Base-by-base conservation (phyloP, 78 protist species). In the Emiliania huxleyi region DNA sequence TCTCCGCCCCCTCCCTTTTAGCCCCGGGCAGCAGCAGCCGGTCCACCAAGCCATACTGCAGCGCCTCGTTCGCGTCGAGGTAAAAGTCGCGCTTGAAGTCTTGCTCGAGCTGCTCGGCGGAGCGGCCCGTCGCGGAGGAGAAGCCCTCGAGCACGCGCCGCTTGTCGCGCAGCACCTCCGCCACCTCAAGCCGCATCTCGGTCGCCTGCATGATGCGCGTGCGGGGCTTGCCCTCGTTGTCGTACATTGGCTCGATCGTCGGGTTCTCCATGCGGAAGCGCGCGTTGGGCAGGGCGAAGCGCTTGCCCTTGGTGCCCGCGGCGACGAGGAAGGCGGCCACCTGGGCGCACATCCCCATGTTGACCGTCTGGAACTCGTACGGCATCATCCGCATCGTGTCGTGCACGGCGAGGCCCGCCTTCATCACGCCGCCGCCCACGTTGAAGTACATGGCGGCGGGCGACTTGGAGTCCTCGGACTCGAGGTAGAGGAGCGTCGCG, bases 361-460 rank as follows among this genome's bases (percentile, higher is more conserved):
- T 81, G 56, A 81, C 56, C 37, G 89, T 81, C 56, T 33, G 49
- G 89, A 81, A n/a, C 1, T 44, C 48, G 56, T 44, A 81, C 0
- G 89, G 49, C 56, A 81, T 81, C 43, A 44, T 44, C 8, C 55
- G 89, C 89, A 81, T 81, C 33, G 89, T 81, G 89, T 81, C 89
- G 23, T 44, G 35, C 48, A 81, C 11, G 3, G 89, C 89, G 21
- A 81, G 38, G 56, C 89, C 89, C 33, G 89, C 0, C 89, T 81
- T 81, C 29, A 21, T 44, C 29, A 44, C n/a, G 1, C 48, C 55
- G n/a, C 89, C 55, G 19, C 35, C 37, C 37, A 42, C 49, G 55
- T 81, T 81, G 40, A 42, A 2, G 89, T 81, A 81, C 89, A 81
- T 44, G 19, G 52, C 35, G 26, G 44, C 89, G 25, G 89, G 89